Evolutionary conservation across 176 grass and related monocot genomes (phyloP).

Genomic region (Dactylis glomerata): DNA sequence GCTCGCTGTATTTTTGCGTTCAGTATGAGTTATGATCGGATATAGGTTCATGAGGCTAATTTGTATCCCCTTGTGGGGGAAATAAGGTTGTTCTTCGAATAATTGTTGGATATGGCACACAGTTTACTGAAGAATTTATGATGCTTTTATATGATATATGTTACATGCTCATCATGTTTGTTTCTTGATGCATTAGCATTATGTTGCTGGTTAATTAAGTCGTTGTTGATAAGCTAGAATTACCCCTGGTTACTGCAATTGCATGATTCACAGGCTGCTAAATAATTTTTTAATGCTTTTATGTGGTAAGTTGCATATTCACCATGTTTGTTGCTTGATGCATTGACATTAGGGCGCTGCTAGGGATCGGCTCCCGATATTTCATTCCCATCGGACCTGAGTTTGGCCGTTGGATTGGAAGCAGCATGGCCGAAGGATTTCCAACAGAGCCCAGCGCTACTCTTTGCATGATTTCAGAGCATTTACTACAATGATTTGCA

Average conservation of each 20-base stretch:
- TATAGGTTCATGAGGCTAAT: conserved; percentile 7
- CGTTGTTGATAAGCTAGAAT: neutral
- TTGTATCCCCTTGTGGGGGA: conserved; percentile 16
- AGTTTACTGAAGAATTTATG: neutral
- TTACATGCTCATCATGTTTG: neutral
- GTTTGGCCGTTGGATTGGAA: too few relatives aligned
- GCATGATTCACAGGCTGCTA: neutral
- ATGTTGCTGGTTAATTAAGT: neutral
- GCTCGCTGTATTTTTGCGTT: neutral
- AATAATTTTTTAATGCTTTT: neutral
- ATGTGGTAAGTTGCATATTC: neutral
- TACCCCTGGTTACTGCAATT: neutral
- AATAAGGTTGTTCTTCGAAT: conserved; percentile 20
- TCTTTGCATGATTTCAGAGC: too few relatives aligned
- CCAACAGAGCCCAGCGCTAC: too few relatives aligned
- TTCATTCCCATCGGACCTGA: too few relatives aligned
- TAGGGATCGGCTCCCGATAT: too few relatives aligned
- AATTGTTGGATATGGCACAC: conserved; percentile 5
- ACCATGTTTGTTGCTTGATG: neutral
- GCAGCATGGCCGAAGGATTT: too few relatives aligned
- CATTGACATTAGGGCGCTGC: neutral
- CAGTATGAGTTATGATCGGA: neutral
- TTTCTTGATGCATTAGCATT: neutral
- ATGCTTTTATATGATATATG: neutral
- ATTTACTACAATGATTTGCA: too few relatives aligned